Percentiles rank a stretch among this genome's conserved stretches.
These are phyloP conservation scores for Sphagnum fallax DNA, from an alignment of 228 moss, liverwort and hornwort genomes.

Conservation along the genomic window DNA sequence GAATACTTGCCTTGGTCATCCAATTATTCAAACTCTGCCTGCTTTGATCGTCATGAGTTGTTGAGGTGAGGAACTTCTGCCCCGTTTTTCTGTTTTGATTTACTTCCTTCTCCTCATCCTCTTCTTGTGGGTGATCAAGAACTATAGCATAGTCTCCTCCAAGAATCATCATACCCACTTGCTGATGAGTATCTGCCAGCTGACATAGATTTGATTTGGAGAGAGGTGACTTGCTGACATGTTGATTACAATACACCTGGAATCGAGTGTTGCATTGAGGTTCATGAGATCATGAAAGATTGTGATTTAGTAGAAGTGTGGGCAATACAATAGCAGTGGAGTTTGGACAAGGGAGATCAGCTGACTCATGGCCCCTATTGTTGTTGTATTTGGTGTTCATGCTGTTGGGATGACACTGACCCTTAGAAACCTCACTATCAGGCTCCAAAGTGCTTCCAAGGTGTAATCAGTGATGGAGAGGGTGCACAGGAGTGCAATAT, in stretches of 20 bases:
- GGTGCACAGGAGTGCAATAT: not conserved
- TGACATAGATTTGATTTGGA: slow-evolving; percentile 4
- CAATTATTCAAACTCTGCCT: slow-evolving; percentile 11
- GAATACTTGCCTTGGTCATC: slow-evolving; percentile 16
- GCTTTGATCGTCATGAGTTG: slow-evolving; percentile 16
- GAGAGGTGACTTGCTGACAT: no score
- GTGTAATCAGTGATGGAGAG: slow-evolving; percentile 6
- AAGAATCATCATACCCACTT: slow-evolving; percentile 5
- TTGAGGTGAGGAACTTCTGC: not conserved
- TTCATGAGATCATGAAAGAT: slow-evolving; percentile 17
- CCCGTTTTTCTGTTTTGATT: not conserved
- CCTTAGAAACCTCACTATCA: slow-evolving; percentile 9
- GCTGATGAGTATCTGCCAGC: slow-evolving; percentile 25
- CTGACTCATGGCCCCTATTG: slow-evolving; percentile 11
- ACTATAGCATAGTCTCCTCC: slow-evolving; percentile 44
- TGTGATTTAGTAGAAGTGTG: slow-evolving; percentile 17
- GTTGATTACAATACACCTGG: no score
- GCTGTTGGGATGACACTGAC: not conserved
- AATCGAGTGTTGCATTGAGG: slow-evolving; percentile 5
- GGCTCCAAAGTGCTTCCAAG: slow-evolving; percentile 22
- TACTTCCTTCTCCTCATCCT: slow-evolving; percentile 12
- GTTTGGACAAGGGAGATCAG: slow-evolving; percentile 15
- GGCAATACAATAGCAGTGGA: slow-evolving; percentile 39
- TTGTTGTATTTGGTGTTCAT: slow-evolving; percentile 1
- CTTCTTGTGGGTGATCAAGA: slow-evolving; percentile 37